phyloP scores from a whole-genome alignment of 1,139 yeast genomes.

The Lipomyces yarrowii region DNA sequence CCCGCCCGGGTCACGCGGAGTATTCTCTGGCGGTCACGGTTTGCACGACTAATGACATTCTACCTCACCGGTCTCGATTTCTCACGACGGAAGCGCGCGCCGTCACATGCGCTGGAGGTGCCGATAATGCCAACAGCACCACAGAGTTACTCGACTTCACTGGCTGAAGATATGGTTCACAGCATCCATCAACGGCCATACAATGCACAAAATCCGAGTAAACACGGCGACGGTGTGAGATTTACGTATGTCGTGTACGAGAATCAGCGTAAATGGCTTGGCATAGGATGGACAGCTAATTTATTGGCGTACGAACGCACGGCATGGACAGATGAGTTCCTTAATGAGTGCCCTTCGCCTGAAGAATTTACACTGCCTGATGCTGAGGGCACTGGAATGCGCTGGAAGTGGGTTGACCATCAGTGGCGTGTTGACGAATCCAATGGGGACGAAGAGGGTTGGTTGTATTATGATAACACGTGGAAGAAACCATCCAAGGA shows the following conservation, averaged over 20 bases:
- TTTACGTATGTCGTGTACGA: conserved; percentile 94
- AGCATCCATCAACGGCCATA: background rate
- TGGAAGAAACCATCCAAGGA: conserved; percentile 87
- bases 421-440: conserved; percentile 73
- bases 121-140: conserved; percentile 22
- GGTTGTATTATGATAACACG: conserved; percentile 83
- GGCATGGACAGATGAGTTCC: conserved; percentile 95
- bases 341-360: conserved; percentile 80
- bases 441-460: conserved; percentile 67
- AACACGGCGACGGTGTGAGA: conserved; percentile 59
- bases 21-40: conserved; percentile 78
- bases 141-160: conserved; percentile 18
- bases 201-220: conserved; percentile 20
- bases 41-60: conserved; percentile 69
- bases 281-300: conserved; percentile 96
- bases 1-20: conserved; percentile 81
- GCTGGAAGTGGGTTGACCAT: conserved; percentile 94
- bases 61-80: conserved; percentile 88
- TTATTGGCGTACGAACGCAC: conserved; percentile 89
- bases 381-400: conserved; percentile 66
- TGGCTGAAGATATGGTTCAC: conserved; percentile 12
- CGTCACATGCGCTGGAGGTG: conserved; percentile 21
- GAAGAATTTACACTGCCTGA: conserved; percentile 81
- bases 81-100: conserved; percentile 51
- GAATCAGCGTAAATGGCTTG: conserved; percentile 96